These are phyloP conservation scores for Cladosporium velox DNA, from an alignment of 2,329 filamentous ascomycete species.

Conservation along the genomic window DNA sequence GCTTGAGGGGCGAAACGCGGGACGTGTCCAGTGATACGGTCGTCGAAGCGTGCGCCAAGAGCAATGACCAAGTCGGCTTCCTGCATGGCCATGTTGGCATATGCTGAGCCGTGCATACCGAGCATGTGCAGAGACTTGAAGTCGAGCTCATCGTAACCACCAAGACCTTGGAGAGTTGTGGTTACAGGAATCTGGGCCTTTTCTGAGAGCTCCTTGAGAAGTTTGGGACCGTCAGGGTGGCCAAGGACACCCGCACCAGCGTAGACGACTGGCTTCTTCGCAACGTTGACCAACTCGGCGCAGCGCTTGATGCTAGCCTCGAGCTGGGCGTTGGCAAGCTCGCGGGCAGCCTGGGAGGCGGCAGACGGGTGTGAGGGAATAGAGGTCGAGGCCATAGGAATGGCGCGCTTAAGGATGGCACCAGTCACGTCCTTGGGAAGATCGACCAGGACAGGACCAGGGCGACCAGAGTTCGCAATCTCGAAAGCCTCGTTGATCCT, in stretches of 20 bases:
- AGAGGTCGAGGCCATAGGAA: conserved; percentile 66
- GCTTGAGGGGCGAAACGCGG: conserved; percentile 87
- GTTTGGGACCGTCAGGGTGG: conserved; percentile 72
- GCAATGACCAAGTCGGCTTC: conserved; percentile 95
- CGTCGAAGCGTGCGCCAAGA: conserved; percentile 90
- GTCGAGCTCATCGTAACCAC: conserved; percentile 89
- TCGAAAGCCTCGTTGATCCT: conserved; percentile 98
- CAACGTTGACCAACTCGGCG: conserved; percentile 77
- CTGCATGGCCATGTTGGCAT: conserved; percentile 98
- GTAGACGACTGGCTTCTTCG: conserved; percentile 94
- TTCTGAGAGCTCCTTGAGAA: conserved; percentile 84
- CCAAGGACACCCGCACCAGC: conserved; percentile 88
- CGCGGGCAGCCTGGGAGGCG: conserved; percentile 77
- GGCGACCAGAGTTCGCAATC: conserved; percentile 91
- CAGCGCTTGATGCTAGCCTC: conserved; percentile 73
- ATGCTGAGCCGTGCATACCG: conserved; percentile 96
- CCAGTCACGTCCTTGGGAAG: conserved; percentile 96
- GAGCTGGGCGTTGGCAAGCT: conserved; percentile 71
- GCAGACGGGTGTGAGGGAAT: conserved; percentile 81
- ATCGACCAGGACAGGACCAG: conserved; percentile 92
- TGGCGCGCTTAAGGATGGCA: conserved; percentile 76
- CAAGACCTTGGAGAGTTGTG: conserved; percentile 91
- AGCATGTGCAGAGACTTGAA: conserved; percentile 97
- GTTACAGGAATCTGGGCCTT: conserved; percentile 92
- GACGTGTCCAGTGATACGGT: conserved; percentile 83